Evolutionary conservation across 2,329 filamentous ascomycete species (phyloP), one percentile per base, ranked within the genome.

Genomic region (Pseudocercospora eumusae): DNA sequence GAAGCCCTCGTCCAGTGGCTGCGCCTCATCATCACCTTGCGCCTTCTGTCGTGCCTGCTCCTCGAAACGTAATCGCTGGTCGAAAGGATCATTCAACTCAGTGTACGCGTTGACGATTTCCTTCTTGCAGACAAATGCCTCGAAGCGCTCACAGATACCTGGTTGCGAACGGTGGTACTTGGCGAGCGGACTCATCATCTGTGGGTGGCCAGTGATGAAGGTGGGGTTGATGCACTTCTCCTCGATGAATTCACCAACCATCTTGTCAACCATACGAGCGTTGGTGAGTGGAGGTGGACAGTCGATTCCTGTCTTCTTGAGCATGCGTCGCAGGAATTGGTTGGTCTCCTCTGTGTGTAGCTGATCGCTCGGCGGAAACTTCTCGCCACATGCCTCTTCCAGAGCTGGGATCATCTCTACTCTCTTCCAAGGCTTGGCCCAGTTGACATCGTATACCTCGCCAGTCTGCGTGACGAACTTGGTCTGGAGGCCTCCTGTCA

Each of bases 21-120:
- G 95, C 1, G 93, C 96, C 81, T 99, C 96, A 71, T 98, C 92
- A 69, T 99, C 96, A 74, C 96, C 95, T 80, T 96, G 91, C 6
- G 88, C 92, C 86, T 98, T 98, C 82, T 98, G 93, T 71, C 87
- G 85, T 4, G 93, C 93, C 80, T 99, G 95, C 85, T 98, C 93
- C 77, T 96, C 92, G 77, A 93, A 93, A 28, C 92, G 87, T 66
- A 93, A 80, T 65, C 95, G 87, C 82, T 99, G 95, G 78, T 97
- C 93, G 73, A 96, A 93, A 60, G 93, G 92, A 73, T 97, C 91
- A 83, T 96, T 96, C 84, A 99, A 88, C 86, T 99, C 95, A 42
- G 93, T 98, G 81, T 97, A 96, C 5, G 93, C 93, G 75, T 99
- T 98, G 73, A 89, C 89, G 69, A 98, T 97, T 77, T 98, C 93